Percentiles rank a stretch among this genome's conserved stretches.
These are phyloP conservation scores for Maudiozyma barnettii DNA, from an alignment of 805 yeast species.

Conservation along the genomic window DNA sequence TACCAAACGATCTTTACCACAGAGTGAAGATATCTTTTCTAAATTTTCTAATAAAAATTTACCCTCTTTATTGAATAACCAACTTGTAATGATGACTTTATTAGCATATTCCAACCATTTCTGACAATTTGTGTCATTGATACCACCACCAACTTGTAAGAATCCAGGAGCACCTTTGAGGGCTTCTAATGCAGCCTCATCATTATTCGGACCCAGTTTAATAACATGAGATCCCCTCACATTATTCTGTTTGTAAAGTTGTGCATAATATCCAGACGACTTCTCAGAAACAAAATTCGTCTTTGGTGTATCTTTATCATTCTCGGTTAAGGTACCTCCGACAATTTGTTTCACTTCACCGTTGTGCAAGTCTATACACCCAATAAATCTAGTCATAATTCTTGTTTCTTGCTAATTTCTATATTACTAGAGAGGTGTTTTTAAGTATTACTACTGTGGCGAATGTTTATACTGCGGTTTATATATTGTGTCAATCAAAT, in stretches of 20 bases:
- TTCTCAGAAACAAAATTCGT: slow-evolving; percentile 75
- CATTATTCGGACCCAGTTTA: slow-evolving; percentile 78
- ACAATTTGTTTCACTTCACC: slow-evolving; percentile 96
- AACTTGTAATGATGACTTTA: slow-evolving; percentile 86
- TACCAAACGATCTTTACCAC: slow-evolving; percentile 64
- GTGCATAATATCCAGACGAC: slow-evolving; percentile 67
- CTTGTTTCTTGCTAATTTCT: background rate
- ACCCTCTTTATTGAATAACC: slow-evolving; percentile 54
- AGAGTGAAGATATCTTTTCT: slow-evolving; percentile 36
- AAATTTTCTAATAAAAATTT: slow-evolving; percentile 45
- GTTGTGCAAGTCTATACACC: slow-evolving; percentile 90
- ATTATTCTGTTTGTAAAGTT: slow-evolving; percentile 48
- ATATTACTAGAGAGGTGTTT: background rate
- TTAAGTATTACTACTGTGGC: background rate
- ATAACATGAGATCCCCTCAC: slow-evolving; percentile 85
- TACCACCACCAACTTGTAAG: slow-evolving; percentile 92
- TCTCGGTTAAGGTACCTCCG: slow-evolving; percentile 76
- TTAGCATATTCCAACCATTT: slow-evolving; percentile 74
- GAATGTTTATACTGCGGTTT: background rate
- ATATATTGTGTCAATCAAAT: background rate
- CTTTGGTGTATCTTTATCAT: slow-evolving; percentile 34
- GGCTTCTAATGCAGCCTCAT: slow-evolving; percentile 73
- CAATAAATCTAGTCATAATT: slow-evolving; percentile 76
- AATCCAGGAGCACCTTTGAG: slow-evolving; percentile 59
- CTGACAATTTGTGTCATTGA: slow-evolving; percentile 60